Evolutionary conservation across 169 alveolate species (phyloP).

Genomic region (Eimeria maxima): DNA sequence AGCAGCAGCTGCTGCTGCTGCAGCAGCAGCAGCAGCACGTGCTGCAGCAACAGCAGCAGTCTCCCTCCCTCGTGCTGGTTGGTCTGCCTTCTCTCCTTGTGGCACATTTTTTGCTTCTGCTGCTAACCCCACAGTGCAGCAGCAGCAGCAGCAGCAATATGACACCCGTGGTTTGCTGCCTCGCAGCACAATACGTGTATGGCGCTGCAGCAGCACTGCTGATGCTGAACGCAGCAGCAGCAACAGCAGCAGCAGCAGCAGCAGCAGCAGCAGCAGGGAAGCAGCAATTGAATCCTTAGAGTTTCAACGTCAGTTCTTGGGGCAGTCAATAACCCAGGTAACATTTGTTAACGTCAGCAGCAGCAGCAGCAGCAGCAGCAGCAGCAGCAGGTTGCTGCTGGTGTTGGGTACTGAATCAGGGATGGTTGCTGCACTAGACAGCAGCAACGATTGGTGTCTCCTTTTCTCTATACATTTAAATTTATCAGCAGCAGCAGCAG

Average conservation of each 20-base stretch:
- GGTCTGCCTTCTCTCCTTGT: conserved; percentile 45
- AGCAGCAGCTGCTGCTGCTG: conserved; percentile 10
- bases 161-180: not conserved
- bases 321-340: not conserved
- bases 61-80: not conserved
- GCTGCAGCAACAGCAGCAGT: not conserved
- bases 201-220: conserved; percentile 1
- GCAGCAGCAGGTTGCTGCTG: conserved; percentile 50
- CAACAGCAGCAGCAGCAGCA: not conserved
- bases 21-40: not conserved
- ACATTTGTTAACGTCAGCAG: not conserved
- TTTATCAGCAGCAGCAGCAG: conserved; percentile 15
- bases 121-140: not conserved
- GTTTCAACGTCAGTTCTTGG: not conserved
- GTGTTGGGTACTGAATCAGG: not conserved
- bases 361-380: conserved; percentile 46
- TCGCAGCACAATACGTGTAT: not conserved
- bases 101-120: conserved; percentile 33
- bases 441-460: not conserved
- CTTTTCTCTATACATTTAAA: not conserved
- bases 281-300: not conserved
- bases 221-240: not conserved
- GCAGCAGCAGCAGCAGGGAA: not conserved
- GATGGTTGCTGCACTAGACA: conserved; percentile 27
- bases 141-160: conserved; percentile 39